Percentiles rank a stretch among this genome's conserved stretches.
phyloP scores from a whole-genome alignment of 768 basidiomycete genomes.

The Mycena vulgaris region DNA sequence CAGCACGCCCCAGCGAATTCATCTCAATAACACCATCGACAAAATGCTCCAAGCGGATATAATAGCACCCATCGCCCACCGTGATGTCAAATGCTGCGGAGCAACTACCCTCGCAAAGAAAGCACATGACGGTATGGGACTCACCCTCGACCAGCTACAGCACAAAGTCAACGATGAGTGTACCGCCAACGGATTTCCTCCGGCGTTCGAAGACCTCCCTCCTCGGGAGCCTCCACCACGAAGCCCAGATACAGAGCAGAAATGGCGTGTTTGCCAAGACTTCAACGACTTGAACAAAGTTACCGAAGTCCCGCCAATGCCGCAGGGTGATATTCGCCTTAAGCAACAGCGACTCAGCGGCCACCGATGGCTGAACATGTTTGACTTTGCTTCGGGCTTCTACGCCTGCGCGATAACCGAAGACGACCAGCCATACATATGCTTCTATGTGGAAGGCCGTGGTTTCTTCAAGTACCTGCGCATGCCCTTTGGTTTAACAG shows the following conservation, averaged over 20 bases:
- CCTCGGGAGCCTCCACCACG: not conserved
- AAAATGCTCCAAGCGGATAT: slow-evolving; percentile 41
- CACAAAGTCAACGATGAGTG: slow-evolving; percentile 32
- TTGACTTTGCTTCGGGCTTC: slow-evolving; percentile 58
- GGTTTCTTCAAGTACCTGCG: slow-evolving; percentile 1
- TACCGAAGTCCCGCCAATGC: slow-evolving; percentile 47
- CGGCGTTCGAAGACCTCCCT: slow-evolving; percentile 26
- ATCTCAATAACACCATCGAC: slow-evolving; percentile 38
- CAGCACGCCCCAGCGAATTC: slow-evolving; percentile 39
- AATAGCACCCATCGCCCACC: slow-evolving; percentile 6
- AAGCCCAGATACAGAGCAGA: slow-evolving; percentile 27
- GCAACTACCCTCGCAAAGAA: slow-evolving; percentile 36
- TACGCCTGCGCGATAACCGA: slow-evolving; percentile 41
- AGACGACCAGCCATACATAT: slow-evolving; percentile 45
- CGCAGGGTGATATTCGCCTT: slow-evolving; percentile 53
- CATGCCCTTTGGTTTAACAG: slow-evolving; percentile 59
- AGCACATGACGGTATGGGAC: slow-evolving; percentile 11
- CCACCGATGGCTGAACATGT: slow-evolving; percentile 50
- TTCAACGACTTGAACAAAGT: slow-evolving; percentile 53
- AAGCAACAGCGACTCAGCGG: slow-evolving; percentile 56
- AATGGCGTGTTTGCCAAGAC: slow-evolving; percentile 58
- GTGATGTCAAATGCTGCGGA: slow-evolving; percentile 30
- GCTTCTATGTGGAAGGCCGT: slow-evolving; percentile 46
- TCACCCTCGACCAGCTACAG: slow-evolving; percentile 23
- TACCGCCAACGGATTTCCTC: not conserved